Base-by-base conservation (phyloP, 768 basidiomycete species). In the Cantharellus cinnabarinus region DNA sequence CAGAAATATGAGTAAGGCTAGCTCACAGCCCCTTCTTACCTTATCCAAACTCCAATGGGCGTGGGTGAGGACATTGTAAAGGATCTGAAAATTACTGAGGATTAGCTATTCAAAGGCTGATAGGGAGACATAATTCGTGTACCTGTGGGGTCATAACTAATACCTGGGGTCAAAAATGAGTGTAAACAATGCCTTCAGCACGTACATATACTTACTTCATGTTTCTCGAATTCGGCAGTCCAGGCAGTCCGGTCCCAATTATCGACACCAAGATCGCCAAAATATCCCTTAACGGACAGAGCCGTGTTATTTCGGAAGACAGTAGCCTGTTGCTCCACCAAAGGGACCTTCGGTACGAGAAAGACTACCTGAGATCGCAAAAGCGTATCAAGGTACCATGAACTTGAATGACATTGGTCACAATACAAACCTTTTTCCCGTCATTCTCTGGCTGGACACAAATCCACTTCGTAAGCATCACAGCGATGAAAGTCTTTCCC, bases 301-400 rank as follows among this genome's bases (percentile, higher is more conserved):
- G 81, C 74, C 0, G 83, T 83, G 62, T 85, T 75, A 62, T 76
- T 53, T 34, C 35, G 42, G 41, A 39, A 29, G 10, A 37, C 15
- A 2, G 38, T 14, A 29, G 76, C 78, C 66, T 90, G 87, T 66
- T 93, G 90, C 63, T 84, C 79, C 29, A 91, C 90, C 14, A 94
- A 76, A 2, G 86, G 76, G 2, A 89, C 87, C 63, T 83, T 83
- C 0, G 90, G 90, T 2, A 88, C 88, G 41, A 93, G 75, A 66
- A 91, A 91, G 5, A 89, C 75, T 63, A 82, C 50, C 59, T 60
- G 20, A 37, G 38, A 40, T 38, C 5, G 10, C 29, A 20, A 10
- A n/a, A 38, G 44, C 7, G 53, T 41, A 35, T 35, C 15, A 7
- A 7, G 42, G 10, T 5, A 44, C n/a, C 35, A 5, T 7, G 14